A percentile compares a stretch with the other conserved stretches of the same genome.
Conservation (phyloP, 2,329 filamentous ascomycete genomes). For the Alternaria sp. region DNA sequence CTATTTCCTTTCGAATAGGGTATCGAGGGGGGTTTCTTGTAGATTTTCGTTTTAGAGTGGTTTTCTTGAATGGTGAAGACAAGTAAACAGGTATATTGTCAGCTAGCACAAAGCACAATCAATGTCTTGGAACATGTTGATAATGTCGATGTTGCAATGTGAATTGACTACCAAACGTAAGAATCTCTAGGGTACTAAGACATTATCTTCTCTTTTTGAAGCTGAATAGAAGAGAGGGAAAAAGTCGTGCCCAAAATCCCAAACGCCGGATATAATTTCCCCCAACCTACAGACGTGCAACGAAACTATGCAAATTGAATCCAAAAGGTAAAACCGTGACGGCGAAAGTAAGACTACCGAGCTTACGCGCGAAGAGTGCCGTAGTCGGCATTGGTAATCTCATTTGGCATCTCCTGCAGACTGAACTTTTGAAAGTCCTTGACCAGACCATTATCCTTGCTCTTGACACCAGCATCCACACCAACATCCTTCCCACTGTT, state of each 20-base stretch:
- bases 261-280: conserved; percentile 6
- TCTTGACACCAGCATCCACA: conserved; percentile 12
- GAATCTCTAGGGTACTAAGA: background rate
- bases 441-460: conserved; percentile 29
- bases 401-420: conserved; percentile 43
- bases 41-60: too few species aligned
- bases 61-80: too few species aligned
- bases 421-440: conserved; percentile 42
- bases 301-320: conserved; percentile 17
- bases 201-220: conserved; percentile 8
- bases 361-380: conserved; percentile 35
- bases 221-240: background rate
- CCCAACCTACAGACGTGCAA: background rate
- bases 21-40: background rate
- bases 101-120: background rate
- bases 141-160: background rate
- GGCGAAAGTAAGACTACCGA: background rate
- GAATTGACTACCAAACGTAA: background rate
- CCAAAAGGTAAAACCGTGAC: conserved; percentile 1
- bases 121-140: background rate
- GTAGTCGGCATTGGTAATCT: conserved; percentile 39
- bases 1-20: background rate
- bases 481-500: conserved; percentile 3
- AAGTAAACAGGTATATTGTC: too few species aligned
- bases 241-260: background rate